A percentile compares a stretch with the other conserved stretches of the same genome.
phyloP scores from a whole-genome alignment of 1,284 basidiomycete species.

The Chiua sp. region DNA sequence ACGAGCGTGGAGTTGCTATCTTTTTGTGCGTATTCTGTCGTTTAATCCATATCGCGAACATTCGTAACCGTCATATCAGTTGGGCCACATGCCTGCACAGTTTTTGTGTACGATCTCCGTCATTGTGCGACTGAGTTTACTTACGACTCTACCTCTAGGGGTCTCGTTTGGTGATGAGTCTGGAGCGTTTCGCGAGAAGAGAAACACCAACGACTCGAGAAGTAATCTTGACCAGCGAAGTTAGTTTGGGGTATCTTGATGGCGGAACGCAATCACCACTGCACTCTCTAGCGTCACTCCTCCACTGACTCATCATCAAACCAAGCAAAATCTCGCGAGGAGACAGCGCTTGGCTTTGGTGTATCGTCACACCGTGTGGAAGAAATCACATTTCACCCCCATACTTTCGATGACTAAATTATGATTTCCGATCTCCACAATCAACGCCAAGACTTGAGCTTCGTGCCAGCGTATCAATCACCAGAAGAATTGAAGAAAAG shows the following conservation, averaged over 20 bases:
- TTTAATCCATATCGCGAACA: not conserved
- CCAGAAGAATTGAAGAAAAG: too few relatives aligned
- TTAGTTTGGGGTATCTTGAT: constrained; percentile 1
- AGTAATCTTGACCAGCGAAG: constrained; percentile 14
- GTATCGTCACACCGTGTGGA: too few relatives aligned
- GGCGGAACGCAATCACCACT: too few relatives aligned
- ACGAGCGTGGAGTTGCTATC: constrained; percentile 12
- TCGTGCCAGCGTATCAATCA: too few relatives aligned
- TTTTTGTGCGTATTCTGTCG: constrained; percentile 22
- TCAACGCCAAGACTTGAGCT: too few relatives aligned
- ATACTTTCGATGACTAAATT: too few relatives aligned
- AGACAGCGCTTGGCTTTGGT: too few relatives aligned
- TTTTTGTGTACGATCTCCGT: constrained; percentile 14
- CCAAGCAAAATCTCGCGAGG: too few relatives aligned
- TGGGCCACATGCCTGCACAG: constrained; percentile 21
- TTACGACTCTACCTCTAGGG: constrained; percentile 15
- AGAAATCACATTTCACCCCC: too few relatives aligned
- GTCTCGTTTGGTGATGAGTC: not conserved
- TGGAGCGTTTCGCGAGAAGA: not conserved
- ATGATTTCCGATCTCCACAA: too few relatives aligned
- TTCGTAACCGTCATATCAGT: constrained; percentile 4
- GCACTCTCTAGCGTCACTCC: too few relatives aligned
- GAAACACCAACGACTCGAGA: not conserved
- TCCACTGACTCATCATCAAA: too few relatives aligned
- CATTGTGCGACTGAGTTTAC: not conserved